phyloP scores from a whole-genome alignment of 2,329 filamentous ascomycete species.

The Trichoderma asperellum region DNA sequence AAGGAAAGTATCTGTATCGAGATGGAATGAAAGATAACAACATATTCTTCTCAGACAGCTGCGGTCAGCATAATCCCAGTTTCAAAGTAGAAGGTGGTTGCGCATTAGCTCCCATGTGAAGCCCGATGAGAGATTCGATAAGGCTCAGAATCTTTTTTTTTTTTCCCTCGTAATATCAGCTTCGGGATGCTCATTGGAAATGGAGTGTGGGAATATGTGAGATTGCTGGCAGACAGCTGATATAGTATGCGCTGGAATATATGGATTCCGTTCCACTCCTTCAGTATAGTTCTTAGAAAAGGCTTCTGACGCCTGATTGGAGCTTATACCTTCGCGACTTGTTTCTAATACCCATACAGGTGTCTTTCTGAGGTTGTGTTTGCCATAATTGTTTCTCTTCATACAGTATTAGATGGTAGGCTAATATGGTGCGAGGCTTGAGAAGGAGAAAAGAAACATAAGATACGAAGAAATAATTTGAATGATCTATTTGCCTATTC shows the following conservation, averaged over 20 bases:
- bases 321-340: background rate
- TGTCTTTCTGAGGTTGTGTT: background rate
- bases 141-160: background rate
- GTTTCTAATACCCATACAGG: background rate
- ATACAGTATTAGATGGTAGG: too few species aligned
- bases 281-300: background rate
- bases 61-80: background rate
- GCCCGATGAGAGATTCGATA: background rate
- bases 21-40: background rate
- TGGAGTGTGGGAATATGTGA: too few species aligned
- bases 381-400: background rate
- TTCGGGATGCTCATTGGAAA: background rate
- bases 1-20: background rate
- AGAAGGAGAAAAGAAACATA: too few species aligned
- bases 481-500: background rate
- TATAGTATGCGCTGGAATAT: background rate
- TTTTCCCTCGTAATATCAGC: background rate
- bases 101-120: background rate
- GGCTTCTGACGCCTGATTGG: background rate
- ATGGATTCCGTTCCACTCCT: background rate
- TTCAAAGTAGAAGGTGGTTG: background rate
- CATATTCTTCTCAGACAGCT: background rate
- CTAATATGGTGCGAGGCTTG: too few species aligned
- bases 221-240: too few species aligned
- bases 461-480: background rate